Base-by-base conservation (phyloP, 306 rosid species). In the Ormosia semicastrata region DNA sequence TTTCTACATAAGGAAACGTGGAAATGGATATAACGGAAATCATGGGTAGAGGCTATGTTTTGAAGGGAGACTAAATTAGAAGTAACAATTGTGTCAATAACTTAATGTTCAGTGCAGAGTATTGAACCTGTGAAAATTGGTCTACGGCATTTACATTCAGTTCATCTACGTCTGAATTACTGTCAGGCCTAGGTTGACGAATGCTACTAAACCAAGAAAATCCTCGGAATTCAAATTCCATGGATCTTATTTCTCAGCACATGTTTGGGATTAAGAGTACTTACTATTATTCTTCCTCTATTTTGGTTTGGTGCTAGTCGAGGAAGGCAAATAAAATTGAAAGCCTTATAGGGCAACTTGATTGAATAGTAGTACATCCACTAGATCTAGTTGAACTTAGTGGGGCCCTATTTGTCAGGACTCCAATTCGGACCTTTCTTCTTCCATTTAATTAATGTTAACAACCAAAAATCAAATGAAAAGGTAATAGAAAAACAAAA, bases 71-170 rank as follows among this genome's bases (percentile, higher is more conserved):
- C 29, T 37, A 14, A 14, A 53, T 4, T 53, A 15, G 58, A 53
- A 50, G 2, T 13, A 0, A 14, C 5, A 10, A 46, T 9, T 43
- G 11, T 43, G 47, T 43, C 7, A 43, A 43, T 43, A 8, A 1
- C 5, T 43, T 47, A 12, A 41, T 58, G 58, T 74, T 57, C 15
- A 40, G 71, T 17, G 33, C 40, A 79, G 60, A 15, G 56, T 43
- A 69, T 5, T 7, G 17, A 59, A 59, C 33, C 39, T 12, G 47
- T 37, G 14, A 72, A 34, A 33, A 54, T 0, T 66, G 32, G 77
- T 82, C 72, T 14, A 14, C 32, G 73, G 58, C 73, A 59, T 82
- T 80, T 71, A 80, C 73, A 71, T 80, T 67, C 76, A 54, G 14
- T 30, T 9, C 6, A 77, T 74, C 30, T 65, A 6, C 4, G 17